Evolutionary conservation across 208 protist genomes (phyloP).

Genomic region (Tritrichomonas musculus): DNA sequence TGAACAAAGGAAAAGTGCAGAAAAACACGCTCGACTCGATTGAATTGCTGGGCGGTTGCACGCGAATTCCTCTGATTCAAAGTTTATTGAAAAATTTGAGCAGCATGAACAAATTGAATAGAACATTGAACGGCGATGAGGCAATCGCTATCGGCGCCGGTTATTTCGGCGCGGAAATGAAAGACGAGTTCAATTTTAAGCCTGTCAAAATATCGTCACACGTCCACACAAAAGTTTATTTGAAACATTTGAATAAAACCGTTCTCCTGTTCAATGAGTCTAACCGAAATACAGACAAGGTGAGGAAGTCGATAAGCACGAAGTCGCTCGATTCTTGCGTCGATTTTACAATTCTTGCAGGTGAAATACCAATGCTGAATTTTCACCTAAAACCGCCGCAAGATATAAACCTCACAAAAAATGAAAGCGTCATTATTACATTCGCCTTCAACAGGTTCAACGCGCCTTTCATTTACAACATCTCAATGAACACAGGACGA

Average conservation of each 20-base stretch:
- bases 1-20: neutral
- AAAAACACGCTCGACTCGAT: neutral
- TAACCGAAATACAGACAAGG: no score
- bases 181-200: neutral
- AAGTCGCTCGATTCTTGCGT: neutral
- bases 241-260: neutral
- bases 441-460: neutral
- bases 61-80: neutral
- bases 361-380: neutral
- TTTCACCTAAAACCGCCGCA: neutral
- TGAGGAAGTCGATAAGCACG: neutral
- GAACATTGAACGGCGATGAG: conserved; percentile 12
- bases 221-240: neutral
- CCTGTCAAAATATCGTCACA: neutral
- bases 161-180: neutral
- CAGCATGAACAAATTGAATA: neutral
- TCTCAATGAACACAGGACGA: neutral
- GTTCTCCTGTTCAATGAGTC: no score
- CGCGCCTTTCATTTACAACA: neutral
- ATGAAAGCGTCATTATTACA: neutral
- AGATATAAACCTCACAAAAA: neutral
- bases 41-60: neutral
- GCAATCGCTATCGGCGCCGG: neutral
- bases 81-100: neutral
- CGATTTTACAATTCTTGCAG: neutral